Evolutionary conservation across 352 stramenopile genomes (phyloP).

Genomic region (Phytophthora kernoviae): DNA sequence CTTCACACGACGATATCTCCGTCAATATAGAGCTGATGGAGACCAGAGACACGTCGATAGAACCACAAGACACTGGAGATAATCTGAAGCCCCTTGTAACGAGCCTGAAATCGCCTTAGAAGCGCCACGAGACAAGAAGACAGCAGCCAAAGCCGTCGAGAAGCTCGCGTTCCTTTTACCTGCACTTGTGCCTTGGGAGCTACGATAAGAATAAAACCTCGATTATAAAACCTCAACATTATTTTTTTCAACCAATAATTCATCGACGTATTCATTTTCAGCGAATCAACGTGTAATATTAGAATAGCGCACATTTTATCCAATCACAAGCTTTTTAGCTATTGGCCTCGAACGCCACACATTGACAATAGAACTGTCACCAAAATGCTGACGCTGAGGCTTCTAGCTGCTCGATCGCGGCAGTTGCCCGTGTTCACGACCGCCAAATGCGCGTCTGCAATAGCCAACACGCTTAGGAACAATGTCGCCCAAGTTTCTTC

Average conservation of each 20-base stretch:
- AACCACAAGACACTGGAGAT: background rate
- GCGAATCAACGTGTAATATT: background rate
- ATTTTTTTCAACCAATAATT: background rate
- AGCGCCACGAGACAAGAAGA: background rate
- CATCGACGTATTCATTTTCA: background rate
- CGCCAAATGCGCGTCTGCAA: background rate
- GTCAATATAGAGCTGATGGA: background rate
- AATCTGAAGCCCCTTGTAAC: background rate
- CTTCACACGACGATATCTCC: slow-evolving; percentile 11
- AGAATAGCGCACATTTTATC: too few species aligned
- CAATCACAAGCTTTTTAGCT: background rate
- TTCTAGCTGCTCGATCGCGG: slow-evolving; percentile 12
- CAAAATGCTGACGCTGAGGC: slow-evolving; percentile 27
- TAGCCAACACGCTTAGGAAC: slow-evolving; percentile 1
- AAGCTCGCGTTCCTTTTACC: slow-evolving; percentile 1
- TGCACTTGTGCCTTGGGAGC: background rate
- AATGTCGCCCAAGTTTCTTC: background rate
- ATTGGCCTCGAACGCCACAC: slow-evolving; percentile 11
- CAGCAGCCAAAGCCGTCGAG: background rate
- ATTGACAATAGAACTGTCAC: background rate
- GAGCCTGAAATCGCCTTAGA: background rate
- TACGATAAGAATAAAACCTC: background rate
- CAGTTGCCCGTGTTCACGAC: slow-evolving; percentile 6
- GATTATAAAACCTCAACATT: background rate
- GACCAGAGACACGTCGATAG: background rate